phyloP scores from a whole-genome alignment of 1,139 yeast species.

The Starmera stellimalicola region DNA sequence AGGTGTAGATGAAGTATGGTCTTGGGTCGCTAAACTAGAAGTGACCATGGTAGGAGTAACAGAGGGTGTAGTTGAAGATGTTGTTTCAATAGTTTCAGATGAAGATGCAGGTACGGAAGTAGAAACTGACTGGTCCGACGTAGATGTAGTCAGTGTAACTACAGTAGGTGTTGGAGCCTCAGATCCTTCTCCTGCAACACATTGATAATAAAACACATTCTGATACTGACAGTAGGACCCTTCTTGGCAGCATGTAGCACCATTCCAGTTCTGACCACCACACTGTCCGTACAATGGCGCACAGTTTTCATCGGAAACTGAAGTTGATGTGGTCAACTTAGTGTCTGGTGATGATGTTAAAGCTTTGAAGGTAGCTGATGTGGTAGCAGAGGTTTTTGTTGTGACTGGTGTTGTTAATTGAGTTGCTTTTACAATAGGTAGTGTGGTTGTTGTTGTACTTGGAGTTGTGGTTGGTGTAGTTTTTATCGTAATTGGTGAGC shows the following conservation, averaged over 20 bases:
- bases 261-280: constrained; percentile 19
- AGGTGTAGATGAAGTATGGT: too few relatives aligned
- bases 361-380: not conserved
- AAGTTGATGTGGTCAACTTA: not conserved
- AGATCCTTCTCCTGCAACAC: constrained; percentile 9
- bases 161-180: not conserved
- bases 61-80: too few relatives aligned
- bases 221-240: constrained; percentile 12
- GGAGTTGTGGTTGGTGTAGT: too few relatives aligned
- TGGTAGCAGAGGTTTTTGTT: too few relatives aligned
- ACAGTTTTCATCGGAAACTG: constrained; percentile 8
- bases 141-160: not conserved
- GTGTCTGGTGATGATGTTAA: not conserved
- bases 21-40: too few relatives aligned
- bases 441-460: not conserved
- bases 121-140: too few relatives aligned
- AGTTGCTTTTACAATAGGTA: not conserved
- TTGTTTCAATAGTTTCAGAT: not conserved
- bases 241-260: constrained; percentile 18
- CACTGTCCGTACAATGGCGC: constrained; percentile 20
- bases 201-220: not conserved
- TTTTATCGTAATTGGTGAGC: too few relatives aligned
- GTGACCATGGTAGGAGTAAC: too few relatives aligned
- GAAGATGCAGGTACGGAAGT: not conserved
- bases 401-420: too few relatives aligned